Conservation (phyloP, 306 rosid genomes). For the Rubus idaeus region DNA sequence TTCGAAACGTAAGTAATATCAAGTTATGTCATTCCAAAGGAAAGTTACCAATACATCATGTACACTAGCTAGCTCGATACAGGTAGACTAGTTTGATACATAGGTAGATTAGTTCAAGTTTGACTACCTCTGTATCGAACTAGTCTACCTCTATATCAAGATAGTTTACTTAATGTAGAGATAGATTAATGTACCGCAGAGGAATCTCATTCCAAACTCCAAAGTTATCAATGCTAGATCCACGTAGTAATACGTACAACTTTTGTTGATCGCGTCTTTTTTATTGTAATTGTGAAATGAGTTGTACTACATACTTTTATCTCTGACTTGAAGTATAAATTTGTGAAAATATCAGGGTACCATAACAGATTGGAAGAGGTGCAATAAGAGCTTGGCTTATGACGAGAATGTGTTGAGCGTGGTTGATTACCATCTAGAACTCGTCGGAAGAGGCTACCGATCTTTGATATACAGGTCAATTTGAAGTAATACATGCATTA, state of each 20-base stretch:
- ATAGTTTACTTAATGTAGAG: too few relatives aligned
- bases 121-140: too few relatives aligned
- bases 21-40: neutral
- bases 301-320: neutral
- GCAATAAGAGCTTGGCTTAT: constrained; percentile 27
- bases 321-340: neutral
- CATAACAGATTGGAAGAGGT: constrained; percentile 27
- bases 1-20: constrained; percentile 19
- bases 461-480: constrained; percentile 22
- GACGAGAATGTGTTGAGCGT: neutral
- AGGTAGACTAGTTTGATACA: too few relatives aligned
- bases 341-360: constrained; percentile 16
- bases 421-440: constrained; percentile 11
- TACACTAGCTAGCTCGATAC: too few relatives aligned
- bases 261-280: neutral
- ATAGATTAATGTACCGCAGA: too few relatives aligned
- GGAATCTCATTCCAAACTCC: too few relatives aligned
- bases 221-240: neutral
- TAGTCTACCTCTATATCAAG: too few relatives aligned
- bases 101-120: too few relatives aligned
- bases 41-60: too few relatives aligned
- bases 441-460: constrained; percentile 19
- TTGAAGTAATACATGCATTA: neutral
- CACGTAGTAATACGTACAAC: neutral
- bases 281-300: neutral